Conservation (phyloP, 805 yeast genomes). For the Debaryomyces tyrocola region DNA sequence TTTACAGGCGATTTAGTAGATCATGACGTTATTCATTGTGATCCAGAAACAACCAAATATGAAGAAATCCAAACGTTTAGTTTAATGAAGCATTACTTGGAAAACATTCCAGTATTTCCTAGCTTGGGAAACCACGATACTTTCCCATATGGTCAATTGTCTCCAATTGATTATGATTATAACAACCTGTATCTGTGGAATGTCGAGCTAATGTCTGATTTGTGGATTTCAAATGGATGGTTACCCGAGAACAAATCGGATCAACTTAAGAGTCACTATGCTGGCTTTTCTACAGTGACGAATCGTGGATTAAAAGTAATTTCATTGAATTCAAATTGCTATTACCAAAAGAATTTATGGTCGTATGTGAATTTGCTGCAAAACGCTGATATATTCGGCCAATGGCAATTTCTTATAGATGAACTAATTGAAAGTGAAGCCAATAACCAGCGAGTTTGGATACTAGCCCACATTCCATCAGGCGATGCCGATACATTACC, state of each 20-base stretch:
- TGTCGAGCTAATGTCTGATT: constrained; percentile 34
- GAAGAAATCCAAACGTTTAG: constrained; percentile 71
- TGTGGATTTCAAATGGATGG: constrained; percentile 41
- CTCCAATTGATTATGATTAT: constrained; percentile 41
- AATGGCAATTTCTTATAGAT: constrained; percentile 56
- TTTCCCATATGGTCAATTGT: constrained; percentile 70
- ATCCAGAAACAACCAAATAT: constrained; percentile 63
- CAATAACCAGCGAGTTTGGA: constrained; percentile 67
- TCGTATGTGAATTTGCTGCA: constrained; percentile 52
- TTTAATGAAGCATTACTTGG: constrained; percentile 53
- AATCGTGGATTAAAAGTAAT: constrained; percentile 58
- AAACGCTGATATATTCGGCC: constrained; percentile 63
- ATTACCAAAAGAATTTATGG: constrained; percentile 60
- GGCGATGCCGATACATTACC: constrained; percentile 59
- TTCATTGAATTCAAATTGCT: constrained; percentile 65
- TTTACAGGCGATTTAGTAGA: constrained; percentile 78
- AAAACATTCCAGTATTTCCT: constrained; percentile 57
- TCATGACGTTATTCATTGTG: constrained; percentile 55
- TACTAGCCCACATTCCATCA: constrained; percentile 66
- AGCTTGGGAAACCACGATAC: constrained; percentile 73
- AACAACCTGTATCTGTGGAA: constrained; percentile 37
- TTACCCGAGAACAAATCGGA: constrained; percentile 24
- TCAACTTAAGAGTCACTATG: constrained; percentile 41
- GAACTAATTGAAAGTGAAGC: constrained; percentile 63
- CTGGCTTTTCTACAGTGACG: constrained; percentile 61